Conservation (phyloP, 164 flowering plant species). For the Saururus chinensis region DNA sequence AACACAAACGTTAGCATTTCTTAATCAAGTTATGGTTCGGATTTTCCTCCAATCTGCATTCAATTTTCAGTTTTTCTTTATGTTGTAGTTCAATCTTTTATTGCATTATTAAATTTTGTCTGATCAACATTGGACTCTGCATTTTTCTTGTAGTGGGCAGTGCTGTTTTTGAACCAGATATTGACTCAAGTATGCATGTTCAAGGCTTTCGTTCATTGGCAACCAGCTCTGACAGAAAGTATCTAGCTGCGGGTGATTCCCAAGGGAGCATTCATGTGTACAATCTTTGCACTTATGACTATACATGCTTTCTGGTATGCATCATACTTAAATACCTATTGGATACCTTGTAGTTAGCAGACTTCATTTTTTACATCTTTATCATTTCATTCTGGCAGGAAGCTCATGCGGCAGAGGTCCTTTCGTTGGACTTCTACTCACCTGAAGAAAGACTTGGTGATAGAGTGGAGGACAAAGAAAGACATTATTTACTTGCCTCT, state of each 20-base stretch:
- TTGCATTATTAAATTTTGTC: background rate
- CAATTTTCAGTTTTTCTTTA: background rate
- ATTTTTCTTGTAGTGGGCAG: constrained; percentile 33
- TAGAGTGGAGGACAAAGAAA: constrained; percentile 10
- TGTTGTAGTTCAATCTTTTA: background rate
- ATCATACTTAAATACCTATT: background rate
- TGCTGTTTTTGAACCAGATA: constrained; percentile 50
- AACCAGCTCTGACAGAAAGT: constrained; percentile 59
- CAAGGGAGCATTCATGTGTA: constrained; percentile 57
- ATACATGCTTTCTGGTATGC: constrained; percentile 48
- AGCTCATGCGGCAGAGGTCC: constrained; percentile 62
- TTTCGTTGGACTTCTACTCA: constrained; percentile 45
- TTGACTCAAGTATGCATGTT: constrained; percentile 26
- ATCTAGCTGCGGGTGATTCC: constrained; percentile 63
- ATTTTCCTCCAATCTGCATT: too few species aligned
- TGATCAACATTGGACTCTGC: background rate
- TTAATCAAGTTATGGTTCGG: too few species aligned
- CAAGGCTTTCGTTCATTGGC: constrained; percentile 58
- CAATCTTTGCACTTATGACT: constrained; percentile 44
- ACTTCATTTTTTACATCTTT: background rate
- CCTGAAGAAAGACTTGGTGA: constrained; percentile 12
- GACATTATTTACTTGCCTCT: constrained; percentile 48
- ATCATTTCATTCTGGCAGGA: constrained; percentile 26
- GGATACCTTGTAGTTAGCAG: background rate
- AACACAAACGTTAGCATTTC: too few species aligned